These are phyloP conservation scores for Vitellaria paradoxa DNA, from an alignment of 179 eudicot species.

Conservation along the genomic window DNA sequence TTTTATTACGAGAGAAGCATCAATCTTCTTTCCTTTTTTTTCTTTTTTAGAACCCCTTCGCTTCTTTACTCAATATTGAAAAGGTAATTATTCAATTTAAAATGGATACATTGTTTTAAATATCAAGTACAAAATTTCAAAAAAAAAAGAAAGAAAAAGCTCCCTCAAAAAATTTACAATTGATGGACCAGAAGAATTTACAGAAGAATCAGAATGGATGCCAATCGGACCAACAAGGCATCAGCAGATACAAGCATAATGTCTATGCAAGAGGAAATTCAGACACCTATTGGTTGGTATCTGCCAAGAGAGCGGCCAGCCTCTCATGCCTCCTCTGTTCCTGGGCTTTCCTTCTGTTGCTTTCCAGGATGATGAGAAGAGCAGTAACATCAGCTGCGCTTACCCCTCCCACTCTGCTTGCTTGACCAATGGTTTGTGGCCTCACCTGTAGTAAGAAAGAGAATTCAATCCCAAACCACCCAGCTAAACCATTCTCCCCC, in stretches of 20 bases:
- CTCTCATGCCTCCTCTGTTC: slow-evolving; percentile 44
- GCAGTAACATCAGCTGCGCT: slow-evolving; percentile 95
- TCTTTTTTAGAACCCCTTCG: too few species aligned
- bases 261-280: slow-evolving; percentile 39
- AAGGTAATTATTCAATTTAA: too few species aligned
- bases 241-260: slow-evolving; percentile 4
- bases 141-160: neutral
- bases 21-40: too few species aligned
- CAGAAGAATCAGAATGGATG: neutral
- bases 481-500: neutral
- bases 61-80: too few species aligned
- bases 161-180: slow-evolving; percentile 4
- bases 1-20: too few species aligned
- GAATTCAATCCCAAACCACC: neutral
- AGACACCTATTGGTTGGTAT: slow-evolving; percentile 35
- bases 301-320: slow-evolving; percentile 37
- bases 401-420: slow-evolving; percentile 95
- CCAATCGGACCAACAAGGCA: neutral
- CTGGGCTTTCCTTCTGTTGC: slow-evolving; percentile 64
- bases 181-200: neutral
- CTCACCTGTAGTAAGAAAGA: slow-evolving; percentile 60
- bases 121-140: too few species aligned
- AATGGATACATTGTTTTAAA: too few species aligned
- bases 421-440: slow-evolving; percentile 97
- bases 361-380: slow-evolving; percentile 76